Evolutionary conservation across 768 basidiomycete genomes (phyloP).

Genomic region (Lentinula sp.): DNA sequence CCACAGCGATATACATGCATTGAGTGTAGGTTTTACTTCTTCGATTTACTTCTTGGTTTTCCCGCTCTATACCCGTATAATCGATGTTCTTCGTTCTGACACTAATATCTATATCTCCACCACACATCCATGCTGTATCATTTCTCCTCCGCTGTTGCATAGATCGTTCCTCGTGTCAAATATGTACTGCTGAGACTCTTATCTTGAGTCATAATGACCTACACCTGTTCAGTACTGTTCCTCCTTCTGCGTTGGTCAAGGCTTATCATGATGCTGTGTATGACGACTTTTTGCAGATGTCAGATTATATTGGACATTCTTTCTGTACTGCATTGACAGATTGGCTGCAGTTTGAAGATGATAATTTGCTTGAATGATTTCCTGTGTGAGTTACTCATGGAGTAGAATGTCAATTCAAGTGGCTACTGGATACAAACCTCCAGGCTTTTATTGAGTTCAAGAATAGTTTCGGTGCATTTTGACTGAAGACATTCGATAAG

Average conservation of each 20-base stretch:
- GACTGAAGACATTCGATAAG: slow-evolving; percentile 42
- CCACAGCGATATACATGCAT: not conserved
- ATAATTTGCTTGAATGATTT: slow-evolving; percentile 73
- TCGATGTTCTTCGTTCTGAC: not conserved
- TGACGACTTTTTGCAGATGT: not conserved
- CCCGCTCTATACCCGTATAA: not conserved
- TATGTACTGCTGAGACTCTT: slow-evolving; percentile 8
- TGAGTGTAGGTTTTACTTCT: not conserved
- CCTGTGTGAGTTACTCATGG: slow-evolving; percentile 32
- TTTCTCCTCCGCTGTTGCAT: not conserved
- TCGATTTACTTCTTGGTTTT: not conserved
- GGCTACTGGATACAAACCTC: slow-evolving; percentile 43
- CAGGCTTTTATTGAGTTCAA: slow-evolving; percentile 84
- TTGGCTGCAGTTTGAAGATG: slow-evolving; percentile 78
- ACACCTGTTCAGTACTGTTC: not conserved
- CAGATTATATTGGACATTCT: slow-evolving; percentile 91
- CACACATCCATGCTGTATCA: not conserved
- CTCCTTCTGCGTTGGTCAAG: not conserved
- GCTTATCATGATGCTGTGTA: not conserved
- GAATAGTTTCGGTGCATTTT: slow-evolving; percentile 87
- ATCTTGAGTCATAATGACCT: not conserved
- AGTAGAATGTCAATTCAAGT: not conserved
- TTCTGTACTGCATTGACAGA: slow-evolving; percentile 79
- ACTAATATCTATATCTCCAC: not conserved
- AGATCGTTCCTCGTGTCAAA: slow-evolving; percentile 10